Conservation (phyloP, 495 filamentous ascomycete species). For the Hypoxylon lienhwacheense region DNA sequence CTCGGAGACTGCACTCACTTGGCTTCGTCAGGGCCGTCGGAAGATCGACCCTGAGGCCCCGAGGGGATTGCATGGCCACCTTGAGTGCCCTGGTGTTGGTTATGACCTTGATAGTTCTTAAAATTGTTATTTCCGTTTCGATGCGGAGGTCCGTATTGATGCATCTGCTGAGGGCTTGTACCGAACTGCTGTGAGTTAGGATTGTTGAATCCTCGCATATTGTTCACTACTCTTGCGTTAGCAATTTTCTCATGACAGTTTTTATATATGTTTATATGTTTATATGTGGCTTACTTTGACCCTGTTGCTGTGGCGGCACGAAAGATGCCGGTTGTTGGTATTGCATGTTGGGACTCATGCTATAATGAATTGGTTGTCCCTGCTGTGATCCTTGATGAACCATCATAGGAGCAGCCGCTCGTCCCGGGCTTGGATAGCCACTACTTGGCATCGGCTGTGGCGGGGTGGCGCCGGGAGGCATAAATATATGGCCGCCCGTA, state of each 20-base stretch:
- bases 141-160: constrained; percentile 64
- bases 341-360: constrained; percentile 66
- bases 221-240: constrained; percentile 53
- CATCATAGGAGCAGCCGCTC: constrained; percentile 82
- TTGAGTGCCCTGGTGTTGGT: constrained; percentile 46
- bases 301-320: constrained; percentile 60
- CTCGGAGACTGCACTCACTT: constrained; percentile 33
- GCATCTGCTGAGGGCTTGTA: constrained; percentile 64
- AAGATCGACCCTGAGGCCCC: constrained; percentile 35
- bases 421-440: constrained; percentile 81
- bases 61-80: constrained; percentile 32
- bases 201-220: constrained; percentile 61
- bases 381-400: constrained; percentile 69
- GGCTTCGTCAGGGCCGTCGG: constrained; percentile 41
- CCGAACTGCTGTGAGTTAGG: constrained; percentile 63
- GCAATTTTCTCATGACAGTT: constrained; percentile 35
- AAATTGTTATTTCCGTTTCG: constrained; percentile 59
- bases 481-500: constrained; percentile 54
- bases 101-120: constrained; percentile 52
- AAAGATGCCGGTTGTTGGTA: constrained; percentile 67
- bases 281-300: constrained; percentile 69
- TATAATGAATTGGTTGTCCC: constrained; percentile 69
- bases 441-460: constrained; percentile 62
- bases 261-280: no score
- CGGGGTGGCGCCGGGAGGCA: constrained; percentile 63